Base-by-base conservation (phyloP, 2,329 filamentous ascomycete species). In the Zalaria obscura region DNA sequence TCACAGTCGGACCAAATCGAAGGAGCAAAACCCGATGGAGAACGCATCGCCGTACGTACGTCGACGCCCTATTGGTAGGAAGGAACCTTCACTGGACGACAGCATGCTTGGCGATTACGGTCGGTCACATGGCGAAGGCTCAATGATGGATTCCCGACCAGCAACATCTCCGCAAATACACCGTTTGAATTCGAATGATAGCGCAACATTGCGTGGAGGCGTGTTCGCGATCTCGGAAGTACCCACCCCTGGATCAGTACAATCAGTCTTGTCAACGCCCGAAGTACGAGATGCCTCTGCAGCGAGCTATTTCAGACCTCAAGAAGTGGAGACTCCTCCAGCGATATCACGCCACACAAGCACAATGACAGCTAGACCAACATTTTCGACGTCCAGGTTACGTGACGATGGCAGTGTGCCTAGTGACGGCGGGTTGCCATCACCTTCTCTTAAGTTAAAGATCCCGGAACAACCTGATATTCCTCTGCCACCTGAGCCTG, bases 281-380 rank as follows among this genome's bases (percentile, higher is more conserved):
- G 53, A 55, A 27, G 46, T 55, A n/a, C 45, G 44, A 28, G 44
- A 51, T 38, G 53, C 53, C 5, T 48, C 47, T 5, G 36, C 47
- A 1, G 50, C 48, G 10, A 46, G 51, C n/a, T 53, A 50, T 35
- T 46, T 51, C 31, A 43, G 36, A 11, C 49, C 52, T 3, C 39
- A 47, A 25, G 41, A 48, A 35, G 46, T 51, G 7, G 42, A 43
- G 10, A 42, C 41, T 6, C 39, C 45, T 18, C 40, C 41, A 34
- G 7, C 29, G n/a, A 32, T 32, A 7, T 32, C 29, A 7, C 29
- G 29, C 7, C 29, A 32, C n/a, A n/a, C 29, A n/a, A 32, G 29
- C n/a, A n/a, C n/a, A 32, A n/a, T n/a, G 29, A 32, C 29, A 7
- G 29, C n/a, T 7, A 32, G 29, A 32, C 18, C 18, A 18, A 18